Evolutionary conservation across 2,329 filamentous ascomycete genomes (phyloP).

Genomic region (Sclerotinia spermophila): DNA sequence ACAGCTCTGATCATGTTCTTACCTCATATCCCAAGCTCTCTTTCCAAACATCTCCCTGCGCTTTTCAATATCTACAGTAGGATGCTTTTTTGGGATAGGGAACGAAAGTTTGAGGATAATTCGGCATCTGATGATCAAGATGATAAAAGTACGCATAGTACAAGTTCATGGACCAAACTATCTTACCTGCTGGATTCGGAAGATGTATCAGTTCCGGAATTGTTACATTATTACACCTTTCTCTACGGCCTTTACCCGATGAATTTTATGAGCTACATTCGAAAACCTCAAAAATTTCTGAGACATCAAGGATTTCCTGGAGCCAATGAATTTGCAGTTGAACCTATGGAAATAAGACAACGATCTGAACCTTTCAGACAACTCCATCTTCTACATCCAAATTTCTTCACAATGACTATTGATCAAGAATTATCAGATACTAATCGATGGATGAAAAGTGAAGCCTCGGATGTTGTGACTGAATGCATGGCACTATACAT

Average conservation of each 20-base stretch:
- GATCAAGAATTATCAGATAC: conserved; percentile 76
- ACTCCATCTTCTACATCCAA: conserved; percentile 74
- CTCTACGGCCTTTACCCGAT: conserved; percentile 80
- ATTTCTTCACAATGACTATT: conserved; percentile 75
- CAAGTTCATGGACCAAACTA: conserved; percentile 61
- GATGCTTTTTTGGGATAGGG: conserved; percentile 70
- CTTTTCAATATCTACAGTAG: conserved; percentile 80
- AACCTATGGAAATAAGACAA: conserved; percentile 72
- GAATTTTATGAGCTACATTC: conserved; percentile 82
- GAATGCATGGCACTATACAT: conserved; percentile 70
- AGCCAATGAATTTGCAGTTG: conserved; percentile 71
- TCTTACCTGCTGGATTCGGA: conserved; percentile 59
- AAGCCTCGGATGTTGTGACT: conserved; percentile 74
- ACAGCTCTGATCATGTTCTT: conserved; percentile 77
- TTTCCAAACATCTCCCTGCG: conserved; percentile 65
- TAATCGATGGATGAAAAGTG: conserved; percentile 74
- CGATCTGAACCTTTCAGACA: conserved; percentile 71
- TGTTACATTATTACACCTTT: conserved; percentile 74
- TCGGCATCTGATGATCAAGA: conserved; percentile 20
- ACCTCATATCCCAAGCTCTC: conserved; percentile 72
- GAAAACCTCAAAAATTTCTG: conserved; percentile 75
- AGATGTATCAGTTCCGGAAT: conserved; percentile 59
- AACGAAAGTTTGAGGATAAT: conserved; percentile 26
- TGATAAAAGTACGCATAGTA: conserved; percentile 40
- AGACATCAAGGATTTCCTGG: conserved; percentile 68